Percentiles rank a stretch among this genome's conserved stretches.
These are phyloP conservation scores for Dactylellina cionopaga DNA, from an alignment of 2,329 filamentous ascomycete genomes.

Conservation along the genomic window DNA sequence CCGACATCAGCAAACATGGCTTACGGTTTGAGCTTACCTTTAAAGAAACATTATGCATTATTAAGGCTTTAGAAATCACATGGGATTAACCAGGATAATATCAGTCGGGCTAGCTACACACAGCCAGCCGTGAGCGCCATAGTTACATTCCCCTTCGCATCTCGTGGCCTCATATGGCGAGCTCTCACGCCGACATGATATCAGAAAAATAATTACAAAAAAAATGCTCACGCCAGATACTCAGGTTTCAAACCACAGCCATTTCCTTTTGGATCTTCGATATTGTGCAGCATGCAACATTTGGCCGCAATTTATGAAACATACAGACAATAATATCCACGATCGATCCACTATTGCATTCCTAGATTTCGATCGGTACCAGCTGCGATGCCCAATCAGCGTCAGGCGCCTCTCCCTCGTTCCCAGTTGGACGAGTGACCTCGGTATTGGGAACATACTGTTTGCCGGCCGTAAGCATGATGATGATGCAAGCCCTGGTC, in stretches of 20 bases:
- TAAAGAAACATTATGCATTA: slow-evolving; percentile 1
- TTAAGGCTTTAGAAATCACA: slow-evolving; percentile 9
- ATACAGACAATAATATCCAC: slow-evolving; percentile 30
- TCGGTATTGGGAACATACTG: slow-evolving; percentile 32
- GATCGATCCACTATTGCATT: neutral
- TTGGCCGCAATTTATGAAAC: slow-evolving; percentile 47
- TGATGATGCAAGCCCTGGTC: slow-evolving; percentile 8
- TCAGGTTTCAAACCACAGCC: slow-evolving; percentile 8
- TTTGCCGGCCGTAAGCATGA: slow-evolving; percentile 16
- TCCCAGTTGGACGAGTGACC: slow-evolving; percentile 20
- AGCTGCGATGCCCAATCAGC: neutral
- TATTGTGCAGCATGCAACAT: slow-evolving; percentile 26
- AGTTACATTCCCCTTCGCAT: slow-evolving; percentile 13
- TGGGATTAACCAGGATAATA: slow-evolving; percentile 7
- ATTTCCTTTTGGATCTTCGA: slow-evolving; percentile 8
- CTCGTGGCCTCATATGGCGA: slow-evolving; percentile 27
- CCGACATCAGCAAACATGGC: slow-evolving; percentile 8
- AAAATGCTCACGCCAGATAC: neutral
- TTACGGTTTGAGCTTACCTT: slow-evolving; percentile 36
- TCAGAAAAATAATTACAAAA: neutral
- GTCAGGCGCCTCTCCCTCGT: neutral
- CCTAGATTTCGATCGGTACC: slow-evolving; percentile 12
- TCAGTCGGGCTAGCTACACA: neutral
- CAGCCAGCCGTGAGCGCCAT: slow-evolving; percentile 7
- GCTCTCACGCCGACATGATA: slow-evolving; percentile 15